These are phyloP conservation scores for Rhizomucor pusillus DNA, from an alignment of 371 early-diverging fungal species.

Conservation along the genomic window DNA sequence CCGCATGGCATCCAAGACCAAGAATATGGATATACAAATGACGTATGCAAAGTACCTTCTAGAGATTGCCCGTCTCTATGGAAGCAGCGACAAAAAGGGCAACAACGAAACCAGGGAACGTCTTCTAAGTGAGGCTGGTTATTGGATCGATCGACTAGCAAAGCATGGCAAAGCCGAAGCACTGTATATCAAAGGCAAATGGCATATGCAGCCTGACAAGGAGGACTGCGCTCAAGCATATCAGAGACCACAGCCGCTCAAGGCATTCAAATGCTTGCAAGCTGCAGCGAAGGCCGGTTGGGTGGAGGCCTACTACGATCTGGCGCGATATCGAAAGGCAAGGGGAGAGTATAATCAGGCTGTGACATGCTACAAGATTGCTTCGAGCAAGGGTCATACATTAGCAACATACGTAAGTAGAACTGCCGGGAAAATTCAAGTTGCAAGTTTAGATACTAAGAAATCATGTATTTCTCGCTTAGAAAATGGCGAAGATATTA, in stretches of 20 bases:
- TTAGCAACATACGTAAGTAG: constrained; percentile 15
- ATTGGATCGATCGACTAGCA: constrained; percentile 73
- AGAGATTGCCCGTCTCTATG: constrained; percentile 31
- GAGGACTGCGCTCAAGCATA: constrained; percentile 8
- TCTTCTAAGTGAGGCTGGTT: constrained; percentile 58
- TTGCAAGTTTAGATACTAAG: neutral
- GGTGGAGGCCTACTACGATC: constrained; percentile 16
- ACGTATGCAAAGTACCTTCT: constrained; percentile 75
- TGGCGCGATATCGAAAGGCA: constrained; percentile 42
- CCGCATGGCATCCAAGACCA: constrained; percentile 75
- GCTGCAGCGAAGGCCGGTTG: constrained; percentile 19
- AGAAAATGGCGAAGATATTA: constrained; percentile 26
- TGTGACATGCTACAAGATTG: constrained; percentile 71
- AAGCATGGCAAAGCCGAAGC: constrained; percentile 68
- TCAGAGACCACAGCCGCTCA: constrained; percentile 10
- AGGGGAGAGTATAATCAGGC: constrained; percentile 65
- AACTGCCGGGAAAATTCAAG: neutral
- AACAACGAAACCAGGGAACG: constrained; percentile 18
- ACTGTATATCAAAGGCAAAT: constrained; percentile 65
- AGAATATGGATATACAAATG: constrained; percentile 65
- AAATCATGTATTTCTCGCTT: neutral
- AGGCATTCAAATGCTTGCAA: constrained; percentile 21
- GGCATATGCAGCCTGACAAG: constrained; percentile 43
- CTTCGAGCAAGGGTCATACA: constrained; percentile 62
- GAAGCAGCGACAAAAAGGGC: constrained; percentile 1